Base-by-base conservation (phyloP, 73 alveolate genomes). In the Stentor roeselii region DNA sequence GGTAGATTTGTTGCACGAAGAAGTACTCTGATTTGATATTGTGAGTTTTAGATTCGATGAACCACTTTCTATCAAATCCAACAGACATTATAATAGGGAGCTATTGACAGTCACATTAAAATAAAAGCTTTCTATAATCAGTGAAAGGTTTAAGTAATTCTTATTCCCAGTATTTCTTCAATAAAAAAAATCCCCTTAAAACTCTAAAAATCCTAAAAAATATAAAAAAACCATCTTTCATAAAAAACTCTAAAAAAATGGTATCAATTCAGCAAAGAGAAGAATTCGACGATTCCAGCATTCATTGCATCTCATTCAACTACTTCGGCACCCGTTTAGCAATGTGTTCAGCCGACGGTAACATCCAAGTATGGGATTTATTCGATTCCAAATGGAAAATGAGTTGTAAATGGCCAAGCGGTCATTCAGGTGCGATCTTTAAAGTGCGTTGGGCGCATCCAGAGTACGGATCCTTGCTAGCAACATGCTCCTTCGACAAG, bases 401-500 rank as follows among this genome's bases (percentile, higher is more conserved):
- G 15, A n/a, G 38, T 40, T 15, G 31, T 39, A 41, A 76, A 34
- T 76, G 84, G 74, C 34, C 75, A 4, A 84, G 86, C 40, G 21
- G 21, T 50, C 95, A 90, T 60, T 83, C 75, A 59, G 90, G 95
- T 15, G 92, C 94, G 3, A 86, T 91, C 59, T 88, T 88, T 87
- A 40, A 89, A 85, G 74, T 91, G 14, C 88, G 92, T 36, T 91
- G 96, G 94, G 90, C 96, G 38, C 83, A 89, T 59, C 96, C 96
- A 21, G 90, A 83, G 58, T 89, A 67, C 60, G 94, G 94, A 30
- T 87, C 77, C 37, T 34, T 89, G n/a, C 77, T 91, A 36, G 96
- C 96, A 50, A 83, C 94, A 31, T 91, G 96, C 59, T 89, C 94
- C 21, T 88, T 84, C 58, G 96, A 91, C 74, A 89, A 91, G 84